A percentile compares a stretch with the other conserved stretches of the same genome.
These are phyloP conservation scores for Thuidium tamariscinum DNA, from an alignment of 225 moss, liverwort and hornwort species.

Conservation along the genomic window DNA sequence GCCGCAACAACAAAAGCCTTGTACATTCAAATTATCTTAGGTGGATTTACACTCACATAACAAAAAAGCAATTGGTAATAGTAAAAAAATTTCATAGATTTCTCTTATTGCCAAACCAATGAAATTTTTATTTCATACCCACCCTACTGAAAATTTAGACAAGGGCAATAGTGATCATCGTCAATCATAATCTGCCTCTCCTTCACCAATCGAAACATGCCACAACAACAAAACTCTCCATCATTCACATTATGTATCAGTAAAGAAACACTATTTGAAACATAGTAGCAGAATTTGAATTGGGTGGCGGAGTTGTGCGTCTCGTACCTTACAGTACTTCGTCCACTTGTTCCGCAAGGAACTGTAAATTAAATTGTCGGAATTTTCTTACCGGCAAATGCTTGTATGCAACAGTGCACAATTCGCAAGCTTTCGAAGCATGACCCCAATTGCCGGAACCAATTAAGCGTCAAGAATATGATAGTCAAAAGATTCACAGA, in stretches of 20 bases:
- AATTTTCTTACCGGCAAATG: neutral
- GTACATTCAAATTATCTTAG: too few relatives aligned
- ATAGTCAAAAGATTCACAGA: neutral
- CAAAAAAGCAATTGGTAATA: too few relatives aligned
- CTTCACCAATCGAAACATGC: too few relatives aligned
- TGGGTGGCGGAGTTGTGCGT: neutral
- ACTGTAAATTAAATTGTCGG: neutral
- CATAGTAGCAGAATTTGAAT: neutral
- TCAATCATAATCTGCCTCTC: too few relatives aligned
- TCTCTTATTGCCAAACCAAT: too few relatives aligned
- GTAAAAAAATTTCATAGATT: too few relatives aligned
- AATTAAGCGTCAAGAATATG: neutral
- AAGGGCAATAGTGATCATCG: too few relatives aligned
- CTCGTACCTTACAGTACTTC: neutral
- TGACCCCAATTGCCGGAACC: neutral
- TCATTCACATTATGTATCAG: neutral
- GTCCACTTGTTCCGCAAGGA: neutral
- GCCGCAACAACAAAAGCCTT: too few relatives aligned
- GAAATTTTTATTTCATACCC: too few relatives aligned
- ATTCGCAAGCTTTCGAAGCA: neutral
- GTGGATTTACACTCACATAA: too few relatives aligned
- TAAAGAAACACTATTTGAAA: accelerated
- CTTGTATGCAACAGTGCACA: neutral
- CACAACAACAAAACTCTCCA: too few relatives aligned
- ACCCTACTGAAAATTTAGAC: too few relatives aligned